Conservation (phyloP, 2,329 filamentous ascomycete genomes). For the Penicillium sp. region DNA sequence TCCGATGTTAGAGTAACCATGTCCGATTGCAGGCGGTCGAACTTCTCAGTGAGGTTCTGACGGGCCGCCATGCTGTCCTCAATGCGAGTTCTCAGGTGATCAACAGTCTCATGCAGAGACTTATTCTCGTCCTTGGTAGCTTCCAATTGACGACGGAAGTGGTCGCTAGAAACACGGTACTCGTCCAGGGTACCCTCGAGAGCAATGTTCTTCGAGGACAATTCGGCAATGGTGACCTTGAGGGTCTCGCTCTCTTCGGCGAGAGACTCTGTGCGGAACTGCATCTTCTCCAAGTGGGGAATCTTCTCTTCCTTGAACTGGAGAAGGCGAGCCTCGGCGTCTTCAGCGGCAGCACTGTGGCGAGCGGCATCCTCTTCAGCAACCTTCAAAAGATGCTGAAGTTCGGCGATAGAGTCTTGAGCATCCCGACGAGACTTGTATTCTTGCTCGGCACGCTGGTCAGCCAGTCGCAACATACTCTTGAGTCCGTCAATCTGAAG, state of each 20-base stretch:
- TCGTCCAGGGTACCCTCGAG: slow-evolving; percentile 59
- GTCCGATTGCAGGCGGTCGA: slow-evolving; percentile 79
- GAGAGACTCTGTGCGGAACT: slow-evolving; percentile 63
- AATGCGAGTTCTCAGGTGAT: slow-evolving; percentile 68
- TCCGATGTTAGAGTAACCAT: slow-evolving; percentile 74
- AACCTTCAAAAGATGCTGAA: slow-evolving; percentile 63
- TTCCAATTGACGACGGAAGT: slow-evolving; percentile 51
- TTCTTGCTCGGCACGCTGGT: slow-evolving; percentile 61
- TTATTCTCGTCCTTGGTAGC: slow-evolving; percentile 59
- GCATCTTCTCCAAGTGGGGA: slow-evolving; percentile 57
- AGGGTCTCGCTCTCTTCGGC: slow-evolving; percentile 60
- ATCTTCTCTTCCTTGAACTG: slow-evolving; percentile 65
- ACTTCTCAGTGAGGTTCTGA: slow-evolving; percentile 76
- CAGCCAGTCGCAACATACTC: slow-evolving; percentile 59
- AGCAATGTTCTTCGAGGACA: slow-evolving; percentile 57
- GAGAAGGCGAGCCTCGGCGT: slow-evolving; percentile 61
- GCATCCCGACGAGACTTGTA: slow-evolving; percentile 58
- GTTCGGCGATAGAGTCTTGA: slow-evolving; percentile 67
- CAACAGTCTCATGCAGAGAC: slow-evolving; percentile 67
- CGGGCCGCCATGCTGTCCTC: slow-evolving; percentile 81
- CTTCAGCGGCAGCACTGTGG: slow-evolving; percentile 51
- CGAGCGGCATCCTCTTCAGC: slow-evolving; percentile 54
- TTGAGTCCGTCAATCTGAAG: slow-evolving; percentile 63
- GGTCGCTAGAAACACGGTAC: slow-evolving; percentile 56
- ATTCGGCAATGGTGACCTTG: slow-evolving; percentile 49